These are phyloP conservation scores for Lichtheimia ornata DNA, from an alignment of 371 early-diverging fungal genomes.

Conservation along the genomic window DNA sequence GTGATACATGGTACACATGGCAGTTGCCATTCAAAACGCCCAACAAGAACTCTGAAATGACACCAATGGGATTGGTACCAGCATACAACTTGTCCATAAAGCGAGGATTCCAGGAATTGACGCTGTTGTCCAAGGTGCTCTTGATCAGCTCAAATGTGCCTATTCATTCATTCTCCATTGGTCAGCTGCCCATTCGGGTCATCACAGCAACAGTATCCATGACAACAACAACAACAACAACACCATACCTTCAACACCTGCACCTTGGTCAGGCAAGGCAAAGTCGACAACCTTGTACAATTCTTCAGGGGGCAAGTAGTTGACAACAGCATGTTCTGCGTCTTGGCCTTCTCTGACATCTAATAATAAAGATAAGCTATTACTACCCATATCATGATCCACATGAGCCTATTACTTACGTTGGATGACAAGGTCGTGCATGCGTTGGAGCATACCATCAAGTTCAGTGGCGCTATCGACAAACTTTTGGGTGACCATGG, in stretches of 20 bases:
- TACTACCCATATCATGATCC: not conserved
- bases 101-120: constrained; percentile 74
- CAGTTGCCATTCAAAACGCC: constrained; percentile 79
- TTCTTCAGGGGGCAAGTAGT: constrained; percentile 50
- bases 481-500: constrained; percentile 28
- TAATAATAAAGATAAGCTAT: constrained; percentile 5
- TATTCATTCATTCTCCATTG: constrained; percentile 7
- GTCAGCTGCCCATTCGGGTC: too few relatives aligned
- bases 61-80: constrained; percentile 79
- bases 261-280: constrained; percentile 46
- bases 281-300: constrained; percentile 57
- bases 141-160: constrained; percentile 58
- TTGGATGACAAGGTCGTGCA: constrained; percentile 37
- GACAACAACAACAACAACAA: not conserved
- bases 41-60: constrained; percentile 75
- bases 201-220: too few relatives aligned
- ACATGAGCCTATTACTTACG: constrained; percentile 20
- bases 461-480: constrained; percentile 31
- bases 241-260: constrained; percentile 53
- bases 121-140: constrained; percentile 56
- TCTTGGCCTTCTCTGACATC: constrained; percentile 52
- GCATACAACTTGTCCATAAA: constrained; percentile 90
- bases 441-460: constrained; percentile 32
- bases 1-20: constrained; percentile 83
- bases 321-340: constrained; percentile 43